phyloP scores from a whole-genome alignment of 2,329 filamentous ascomycete genomes.

The Colletotrichum tofieldiae region DNA sequence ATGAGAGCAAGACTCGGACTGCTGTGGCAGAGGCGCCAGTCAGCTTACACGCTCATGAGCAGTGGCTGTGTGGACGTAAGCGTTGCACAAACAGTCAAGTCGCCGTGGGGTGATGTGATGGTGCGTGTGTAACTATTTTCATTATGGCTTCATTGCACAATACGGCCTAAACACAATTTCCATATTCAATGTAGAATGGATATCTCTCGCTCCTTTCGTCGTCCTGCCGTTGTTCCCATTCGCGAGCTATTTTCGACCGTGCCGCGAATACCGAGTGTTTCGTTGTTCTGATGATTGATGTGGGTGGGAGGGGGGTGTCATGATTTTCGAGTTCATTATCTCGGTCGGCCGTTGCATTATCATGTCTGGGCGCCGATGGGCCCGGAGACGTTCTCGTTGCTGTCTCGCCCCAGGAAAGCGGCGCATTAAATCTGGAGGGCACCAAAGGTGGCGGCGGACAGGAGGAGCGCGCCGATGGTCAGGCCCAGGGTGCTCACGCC shows the following conservation, averaged over 20 bases:
- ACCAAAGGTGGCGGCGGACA: conserved; percentile 51
- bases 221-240: not conserved
- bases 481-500: conserved; percentile 52
- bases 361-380: not conserved
- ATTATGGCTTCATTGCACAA: not conserved
- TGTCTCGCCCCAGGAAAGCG: not conserved
- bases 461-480: conserved; percentile 54
- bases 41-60: not conserved
- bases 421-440: conserved; percentile 39
- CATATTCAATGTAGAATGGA: not conserved
- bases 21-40: not conserved
- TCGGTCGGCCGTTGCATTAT: conserved; percentile 13
- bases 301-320: conserved; percentile 11
- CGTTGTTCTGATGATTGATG: not conserved
- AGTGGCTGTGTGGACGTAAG: not conserved
- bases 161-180: not conserved
- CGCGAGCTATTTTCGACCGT: not conserved
- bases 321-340: conserved; percentile 14
- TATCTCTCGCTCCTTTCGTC: conserved; percentile 12
- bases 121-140: not conserved
- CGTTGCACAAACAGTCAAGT: not conserved
- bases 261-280: not conserved
- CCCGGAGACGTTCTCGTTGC: not conserved
- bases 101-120: not conserved
- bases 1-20: not conserved